Base-by-base conservation (phyloP, 768 basidiomycete genomes). In the Lactifluus subvellereus region DNA sequence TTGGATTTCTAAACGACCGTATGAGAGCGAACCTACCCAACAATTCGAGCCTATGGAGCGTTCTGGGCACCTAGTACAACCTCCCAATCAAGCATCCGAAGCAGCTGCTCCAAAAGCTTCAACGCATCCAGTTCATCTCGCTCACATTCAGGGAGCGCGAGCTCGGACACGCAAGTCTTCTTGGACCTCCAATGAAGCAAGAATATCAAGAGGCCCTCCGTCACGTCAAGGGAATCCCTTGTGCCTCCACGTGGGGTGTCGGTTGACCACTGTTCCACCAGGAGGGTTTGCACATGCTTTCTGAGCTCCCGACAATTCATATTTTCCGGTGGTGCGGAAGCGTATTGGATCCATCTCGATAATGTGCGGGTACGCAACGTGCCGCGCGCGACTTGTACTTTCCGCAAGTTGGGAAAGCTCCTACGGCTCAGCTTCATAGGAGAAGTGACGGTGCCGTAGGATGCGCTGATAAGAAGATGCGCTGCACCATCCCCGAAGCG, bases 31-130 rank as follows among this genome's bases (percentile, higher is more conserved):
- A 8, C 45, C 47, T 48, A 48, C 22, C 20, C 22, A 38, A 49
- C 48, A 50, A 38, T 6, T 6, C 11, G 47, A 50, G 35, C 6
- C 27, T 50, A 48, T 47, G 47, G 47, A 13, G 27, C 22, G 13
- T 13, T 27, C 22, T 48, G 47, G 6, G 47, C 22, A 40, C 51
- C 57, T 32, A 51, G 10, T 18, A 51, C 49, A 14, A 59, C 57
- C 27, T 59, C 57, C 57, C 57, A 59, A 9, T 59, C 57, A n/a
- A 59, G 57, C 49, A 50, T 59, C 48, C 27, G 48, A 10, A 59
- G 49, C 10, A 59, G 27, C 35, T 40, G 30, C n/a, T 59, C 48
- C 37, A 59, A 51, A 9, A 59, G 22, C 27, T 49, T 37, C 48
- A 59, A 51, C 22, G 48, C 37, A 27, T 59, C 57, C 13, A 37